Base-by-base conservation (phyloP, 352 stramenopile genomes). In the Stramenopiles sp. region DNA sequence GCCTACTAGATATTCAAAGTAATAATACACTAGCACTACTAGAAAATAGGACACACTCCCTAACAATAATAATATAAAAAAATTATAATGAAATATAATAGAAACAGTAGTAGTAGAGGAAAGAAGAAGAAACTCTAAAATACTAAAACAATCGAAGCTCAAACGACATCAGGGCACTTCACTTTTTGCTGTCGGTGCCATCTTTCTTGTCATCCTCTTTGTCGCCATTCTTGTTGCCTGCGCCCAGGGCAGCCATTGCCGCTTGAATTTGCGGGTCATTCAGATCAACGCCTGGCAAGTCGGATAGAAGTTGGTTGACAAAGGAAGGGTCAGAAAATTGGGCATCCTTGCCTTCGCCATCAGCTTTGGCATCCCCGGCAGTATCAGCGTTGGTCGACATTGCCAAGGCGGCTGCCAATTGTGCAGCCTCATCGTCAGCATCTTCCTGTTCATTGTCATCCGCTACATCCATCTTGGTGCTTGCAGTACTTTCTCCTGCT, bases 231-330 rank as follows among this genome's bases (percentile, higher is more conserved):
- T 71, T 71, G 27, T 71, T 71, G 55, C 55, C 55, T 22, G 55
- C 55, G 22, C 55, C 55, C 55, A 71, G 27, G 22, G 55, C 55
- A 22, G 55, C 55, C 55, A 71, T 71, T 71, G 55, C 55, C 22
- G 75, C 75, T 80, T 80, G 86, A 84, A 97, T 95, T 84, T 95
- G 92, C 0, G 92, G 92, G 84, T 97, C 91, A 84, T 96, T 96
- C 32, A 89, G 89, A 84, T 97, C 92, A 81, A 96, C 92, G 76
- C 92, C 92, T 22, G 90, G 90, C 30, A 95, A 85, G 22, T 90
- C 89, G n/a, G 87, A 91, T 44, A 97, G 86, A 81, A 97, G 83
- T 67, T 90, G 92, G 83, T 93, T 92, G 82, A 96, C 91, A 81
- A 96, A 96, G 44, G 87, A 88, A 4, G 91, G 89, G 82, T 96